Evolutionary conservation across 2,329 filamentous ascomycete genomes (phyloP), one percentile per base, ranked within the genome.

Genomic region (Plenodomus biglobosus): DNA sequence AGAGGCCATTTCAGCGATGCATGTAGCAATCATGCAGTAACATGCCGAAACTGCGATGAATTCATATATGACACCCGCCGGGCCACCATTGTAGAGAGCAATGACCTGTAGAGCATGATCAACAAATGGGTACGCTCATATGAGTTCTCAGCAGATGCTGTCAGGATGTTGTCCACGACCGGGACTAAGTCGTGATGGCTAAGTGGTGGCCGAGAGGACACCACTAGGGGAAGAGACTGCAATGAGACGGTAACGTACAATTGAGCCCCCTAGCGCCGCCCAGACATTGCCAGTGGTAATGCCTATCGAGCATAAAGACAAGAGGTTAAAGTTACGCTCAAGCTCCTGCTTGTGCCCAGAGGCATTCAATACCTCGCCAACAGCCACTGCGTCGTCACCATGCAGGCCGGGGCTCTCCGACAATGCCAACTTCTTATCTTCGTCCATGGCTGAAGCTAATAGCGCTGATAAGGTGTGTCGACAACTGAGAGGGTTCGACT

Each of bases 321-420:
- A 58, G 2, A 81, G 62, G 34, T 73, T 75, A 62, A 80, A 80
- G 34, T 78, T 75, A 1, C 78, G 71, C 37, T 80, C 73, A 2
- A 81, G 66, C 57, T 81, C 77, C 55, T 81, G 78, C 35, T 74
- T 69, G 58, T 81, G 78, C 1, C 78, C 78, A 2, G 76, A 78
- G 2, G 75, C 75, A 56, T 80, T 80, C 51, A 80, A 61, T 6
- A 73, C 64, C 40, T 74, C 63, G n/a, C 62, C 65, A 8, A 63
- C 58, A 8, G 22, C 62, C 7, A 61, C 45, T 18, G 48, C 50
- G 27, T 64, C 60, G 16, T 63, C 57, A 17, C 52, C 45, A 21
- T 48, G 44, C 16, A 46, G 37, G 19, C 35, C 44, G 17, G 48
- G 46, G 46, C 55, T 56, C 34, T 61, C 56, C 4, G 43, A 34